Evolutionary conservation across 805 yeast species (phyloP).

Genomic region (Peterozyma xylosa): DNA sequence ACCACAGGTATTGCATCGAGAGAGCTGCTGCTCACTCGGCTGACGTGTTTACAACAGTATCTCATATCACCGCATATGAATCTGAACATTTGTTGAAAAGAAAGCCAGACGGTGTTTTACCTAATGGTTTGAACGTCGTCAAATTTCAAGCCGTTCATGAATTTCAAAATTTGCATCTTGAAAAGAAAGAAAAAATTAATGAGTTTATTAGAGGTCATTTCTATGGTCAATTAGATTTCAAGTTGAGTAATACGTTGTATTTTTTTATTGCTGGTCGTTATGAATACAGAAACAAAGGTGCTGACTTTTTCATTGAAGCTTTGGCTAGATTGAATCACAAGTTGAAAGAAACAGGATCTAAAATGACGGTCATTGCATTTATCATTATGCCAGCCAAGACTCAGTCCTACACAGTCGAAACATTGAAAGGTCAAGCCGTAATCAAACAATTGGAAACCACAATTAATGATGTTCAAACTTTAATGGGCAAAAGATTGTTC

Average conservation of each 20-base stretch:
- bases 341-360: constrained; percentile 73
- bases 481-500: constrained; percentile 80
- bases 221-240: constrained; percentile 94
- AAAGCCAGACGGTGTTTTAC: constrained; percentile 96
- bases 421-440: constrained; percentile 93
- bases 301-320: constrained; percentile 88
- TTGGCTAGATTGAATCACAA: constrained; percentile 87
- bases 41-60: constrained; percentile 95
- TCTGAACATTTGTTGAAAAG: constrained; percentile 87
- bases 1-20: constrained; percentile 94
- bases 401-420: constrained; percentile 91
- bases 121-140: constrained; percentile 92
- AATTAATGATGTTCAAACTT: constrained; percentile 77
- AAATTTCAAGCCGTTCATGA: constrained; percentile 97
- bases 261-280: constrained; percentile 97
- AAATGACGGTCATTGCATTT: constrained; percentile 91
- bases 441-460: constrained; percentile 85
- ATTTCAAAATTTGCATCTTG: constrained; percentile 92
- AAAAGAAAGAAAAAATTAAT: constrained; percentile 83
- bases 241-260: constrained; percentile 86
- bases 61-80: constrained; percentile 96
- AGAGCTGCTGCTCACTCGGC: constrained; percentile 94
- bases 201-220: constrained; percentile 96
- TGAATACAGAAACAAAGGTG: constrained; percentile 95
- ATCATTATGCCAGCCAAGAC: constrained; percentile 97